Evolutionary conservation across 208 protist genomes (phyloP), one percentile per base, ranked within the genome.

Genomic region (Trypanosoma melophagium): DNA sequence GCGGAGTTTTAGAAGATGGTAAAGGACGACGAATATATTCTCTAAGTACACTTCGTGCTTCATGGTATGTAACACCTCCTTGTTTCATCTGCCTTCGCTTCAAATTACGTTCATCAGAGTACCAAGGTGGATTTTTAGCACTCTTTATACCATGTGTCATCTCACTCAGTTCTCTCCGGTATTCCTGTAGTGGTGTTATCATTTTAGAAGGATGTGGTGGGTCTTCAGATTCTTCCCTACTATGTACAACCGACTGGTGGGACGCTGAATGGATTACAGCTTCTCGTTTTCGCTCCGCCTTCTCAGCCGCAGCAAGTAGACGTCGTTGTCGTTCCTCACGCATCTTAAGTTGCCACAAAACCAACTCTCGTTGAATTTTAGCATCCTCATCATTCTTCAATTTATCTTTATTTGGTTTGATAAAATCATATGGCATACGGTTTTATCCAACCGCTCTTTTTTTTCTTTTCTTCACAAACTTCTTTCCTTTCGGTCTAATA

Each of bases 341-440:
- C 79, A 84, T 84, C 8, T 75, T 38, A 8, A 44, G 45, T 7
- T 69, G 69, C 79, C 73, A 84, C 4, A 55, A 14, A 31, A 45
- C 12, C 1, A 84, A 57, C 50, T 80, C 71, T 1, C 40, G 61
- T 45, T 84, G 60, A 31, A 84, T 67, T 16, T 53, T 60, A 42
- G 44, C 24, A 50, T 79, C 77, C 7, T 68, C 42, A 8, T 42
- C 22, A 8, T 60, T n/a, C 0, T 71, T 42, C 24, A 25, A 17
- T 17, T 17, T 55, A 2, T 22, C 25, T n/a, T 55, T 50, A 53
- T 62, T 55, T 12, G 59, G 59, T 24, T 24, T 67, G 13, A 68
- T n/a, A 51, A 67, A 74, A 5, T 59, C 41, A 52, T 74, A 66
- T 28, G 60, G 61, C 69, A 68, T 68, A 35, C 7, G 12, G 1